These are phyloP conservation scores for Alectoria sarmentosa DNA, from an alignment of 495 filamentous ascomycete species.

Conservation along the genomic window DNA sequence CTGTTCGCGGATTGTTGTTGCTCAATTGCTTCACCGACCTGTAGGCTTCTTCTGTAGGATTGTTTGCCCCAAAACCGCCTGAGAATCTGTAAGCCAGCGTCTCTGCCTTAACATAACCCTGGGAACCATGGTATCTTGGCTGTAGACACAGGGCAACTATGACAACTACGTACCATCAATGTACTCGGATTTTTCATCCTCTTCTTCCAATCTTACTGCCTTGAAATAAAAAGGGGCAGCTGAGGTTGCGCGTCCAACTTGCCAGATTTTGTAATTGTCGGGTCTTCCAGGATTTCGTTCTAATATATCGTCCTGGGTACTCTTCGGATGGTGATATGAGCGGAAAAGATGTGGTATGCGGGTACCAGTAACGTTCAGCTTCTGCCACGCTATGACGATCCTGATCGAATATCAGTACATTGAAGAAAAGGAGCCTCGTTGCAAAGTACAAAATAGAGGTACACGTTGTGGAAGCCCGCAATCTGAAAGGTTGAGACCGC, in stretches of 20 bases:
- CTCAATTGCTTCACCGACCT: constrained; percentile 17
- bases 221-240: constrained; percentile 48
- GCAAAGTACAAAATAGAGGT: neutral
- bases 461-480: neutral
- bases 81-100: neutral
- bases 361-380: neutral
- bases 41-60: constrained; percentile 27
- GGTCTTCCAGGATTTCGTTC: constrained; percentile 28
- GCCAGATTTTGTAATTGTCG: constrained; percentile 37
- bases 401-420: constrained; percentile 2
- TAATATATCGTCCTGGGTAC: neutral
- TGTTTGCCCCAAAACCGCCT: constrained; percentile 28
- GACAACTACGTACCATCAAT: constrained; percentile 18
- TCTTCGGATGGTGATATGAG: constrained; percentile 15
- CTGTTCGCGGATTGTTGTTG: constrained; percentile 6
- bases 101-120: neutral
- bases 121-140: no score
- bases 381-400: constrained; percentile 17
- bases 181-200: constrained; percentile 17
- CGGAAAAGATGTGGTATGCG: constrained; percentile 17
- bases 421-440: neutral
- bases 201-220: constrained; percentile 24
- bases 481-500: neutral
- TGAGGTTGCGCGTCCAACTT: constrained; percentile 45
- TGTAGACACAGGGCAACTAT: neutral